Evolutionary conservation across 495 filamentous ascomycete species (phyloP), one percentile per base, ranked within the genome.

Genomic region (Penicillium egyptiacum): DNA sequence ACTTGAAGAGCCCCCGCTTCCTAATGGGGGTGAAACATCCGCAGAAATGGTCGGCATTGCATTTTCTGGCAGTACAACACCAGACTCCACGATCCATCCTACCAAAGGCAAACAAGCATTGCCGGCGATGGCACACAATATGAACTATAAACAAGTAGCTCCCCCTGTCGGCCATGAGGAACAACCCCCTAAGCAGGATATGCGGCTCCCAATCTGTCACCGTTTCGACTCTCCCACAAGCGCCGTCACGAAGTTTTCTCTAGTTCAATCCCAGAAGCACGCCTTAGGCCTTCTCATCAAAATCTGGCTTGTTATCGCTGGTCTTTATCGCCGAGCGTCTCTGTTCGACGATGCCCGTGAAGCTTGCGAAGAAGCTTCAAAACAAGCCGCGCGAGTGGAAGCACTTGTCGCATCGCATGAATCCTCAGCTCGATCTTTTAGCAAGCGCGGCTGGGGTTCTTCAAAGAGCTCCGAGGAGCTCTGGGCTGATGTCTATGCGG

Each of bases 281-380:
- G 78, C 86, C 22, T 79, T 79, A 33, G 79, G 79, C 5, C 70
- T 87, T 62, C 79, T 96, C 6, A 77, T 88, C n/a, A 85, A 84
- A 52, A 84, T 96, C 22, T 98, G 94, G 94, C 80, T 96, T 12
- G 86, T 91, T 57, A 92, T 96, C 46, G 86, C 90, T 3, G 86
- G 86, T 0, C 83, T 97, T 51, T 98, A 98, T 64, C 84, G 92
- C 23, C 83, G 90, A 44, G 90, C 92, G 11, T 84, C 79, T 2
- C 83, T 92, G 69, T 82, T 83, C 40, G 84, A 88, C 2, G 92
- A 98, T 67, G 87, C 89, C 1, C 79, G 80, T 40, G 88, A 85
- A 47, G 90, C 94, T 2, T 84, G 90, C 41, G 79, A 84, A 30
- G 94, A 98, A 73, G 94, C 93, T n/a, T 71, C 75, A 35, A 88